phyloP scores from a whole-genome alignment of 2,329 filamentous ascomycete species.

The Xylariomycetidae sp. region DNA sequence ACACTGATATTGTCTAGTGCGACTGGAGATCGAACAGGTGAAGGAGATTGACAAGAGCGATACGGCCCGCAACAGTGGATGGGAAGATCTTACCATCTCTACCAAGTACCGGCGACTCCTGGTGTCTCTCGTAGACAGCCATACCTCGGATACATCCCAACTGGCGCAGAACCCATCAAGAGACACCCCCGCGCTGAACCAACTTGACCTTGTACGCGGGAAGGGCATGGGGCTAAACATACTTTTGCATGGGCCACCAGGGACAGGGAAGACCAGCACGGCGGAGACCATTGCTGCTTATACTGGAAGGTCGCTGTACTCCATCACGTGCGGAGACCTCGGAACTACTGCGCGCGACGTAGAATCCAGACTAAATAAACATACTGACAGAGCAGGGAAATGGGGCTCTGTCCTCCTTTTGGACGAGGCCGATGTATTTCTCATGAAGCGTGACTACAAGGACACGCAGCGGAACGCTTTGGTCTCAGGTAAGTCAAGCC shows the following conservation, averaged over 20 bases:
- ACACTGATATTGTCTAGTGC: no score
- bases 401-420: not conserved
- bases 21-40: not conserved
- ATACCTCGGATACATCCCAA: conserved; percentile 1
- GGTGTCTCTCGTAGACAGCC: conserved; percentile 2
- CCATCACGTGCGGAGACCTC: conserved; percentile 19
- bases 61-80: conserved; percentile 1
- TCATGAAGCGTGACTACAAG: not conserved
- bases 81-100: conserved; percentile 1
- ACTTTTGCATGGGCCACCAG: conserved; percentile 3
- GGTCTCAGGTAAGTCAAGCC: no score
- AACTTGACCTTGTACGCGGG: conserved; percentile 1
- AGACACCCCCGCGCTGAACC: not conserved
- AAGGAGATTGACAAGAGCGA: no score
- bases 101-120: conserved; percentile 1
- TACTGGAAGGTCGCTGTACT: conserved; percentile 1
- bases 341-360: conserved; percentile 19
- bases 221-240: conserved; percentile 3
- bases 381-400: conserved; percentile 20
- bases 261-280: conserved; percentile 3
- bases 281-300: conserved; percentile 4
- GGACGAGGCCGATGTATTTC: not conserved
- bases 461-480: not conserved
- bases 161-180: not conserved
- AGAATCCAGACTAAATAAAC: conserved; percentile 13